Evolutionary conservation across 2,329 filamentous ascomycete species (phyloP).

Genomic region (Botrytis porri): DNA sequence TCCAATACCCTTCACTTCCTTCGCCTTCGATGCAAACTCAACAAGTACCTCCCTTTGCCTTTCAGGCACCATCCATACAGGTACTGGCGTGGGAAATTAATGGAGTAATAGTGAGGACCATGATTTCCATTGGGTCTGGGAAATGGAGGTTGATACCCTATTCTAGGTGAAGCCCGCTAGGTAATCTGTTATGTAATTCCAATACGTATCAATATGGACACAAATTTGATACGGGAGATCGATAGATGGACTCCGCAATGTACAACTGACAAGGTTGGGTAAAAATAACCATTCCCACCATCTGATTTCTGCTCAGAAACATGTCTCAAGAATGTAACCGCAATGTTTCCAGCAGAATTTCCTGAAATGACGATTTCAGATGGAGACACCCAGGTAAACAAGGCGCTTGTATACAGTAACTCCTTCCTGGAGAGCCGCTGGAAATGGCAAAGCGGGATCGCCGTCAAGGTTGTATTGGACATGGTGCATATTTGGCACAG

Average conservation of each 20-base stretch:
- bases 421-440: slow-evolving; percentile 48
- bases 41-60: slow-evolving; percentile 41
- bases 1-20: slow-evolving; percentile 40
- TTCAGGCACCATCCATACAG: slow-evolving; percentile 43
- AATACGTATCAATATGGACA: slow-evolving; percentile 31
- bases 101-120: slow-evolving; percentile 42
- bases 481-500: slow-evolving; percentile 42
- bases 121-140: slow-evolving; percentile 26
- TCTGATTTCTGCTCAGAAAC: slow-evolving; percentile 37
- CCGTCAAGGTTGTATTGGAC: slow-evolving; percentile 48
- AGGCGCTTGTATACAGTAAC: slow-evolving; percentile 47
- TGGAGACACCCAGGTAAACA: slow-evolving; percentile 42
- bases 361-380: slow-evolving; percentile 45
- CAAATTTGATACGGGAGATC: slow-evolving; percentile 35
- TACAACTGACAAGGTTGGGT: slow-evolving; percentile 38
- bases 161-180: slow-evolving; percentile 39
- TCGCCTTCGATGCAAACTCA: slow-evolving; percentile 41
- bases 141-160: slow-evolving; percentile 45
- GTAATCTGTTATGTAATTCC: slow-evolving; percentile 41
- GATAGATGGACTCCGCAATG: slow-evolving; percentile 45
- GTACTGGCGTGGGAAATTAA: slow-evolving; percentile 41
- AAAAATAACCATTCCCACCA: neutral
- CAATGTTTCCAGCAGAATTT: slow-evolving; percentile 49
- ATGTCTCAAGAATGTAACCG: slow-evolving; percentile 46
- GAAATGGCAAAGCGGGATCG: slow-evolving; percentile 45